Conservation (phyloP, 257 asterid genomes). For the Linderniella brevidens region DNA sequence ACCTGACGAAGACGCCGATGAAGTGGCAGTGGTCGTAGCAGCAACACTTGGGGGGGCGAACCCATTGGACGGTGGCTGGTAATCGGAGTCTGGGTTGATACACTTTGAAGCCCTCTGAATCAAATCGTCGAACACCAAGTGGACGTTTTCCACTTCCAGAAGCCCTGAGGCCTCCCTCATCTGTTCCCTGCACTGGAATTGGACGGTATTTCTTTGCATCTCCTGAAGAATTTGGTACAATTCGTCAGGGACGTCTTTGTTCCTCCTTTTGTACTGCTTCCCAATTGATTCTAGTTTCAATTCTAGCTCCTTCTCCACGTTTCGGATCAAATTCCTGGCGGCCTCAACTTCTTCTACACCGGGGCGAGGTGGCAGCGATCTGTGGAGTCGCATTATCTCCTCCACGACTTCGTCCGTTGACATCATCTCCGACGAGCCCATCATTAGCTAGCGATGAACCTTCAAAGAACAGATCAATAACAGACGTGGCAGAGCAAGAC, state of each 20-base stretch:
- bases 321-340: conserved; percentile 37
- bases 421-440: conserved; percentile 2
- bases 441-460: no score
- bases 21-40: conserved; percentile 4
- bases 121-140: conserved; percentile 51
- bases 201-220: conserved; percentile 40
- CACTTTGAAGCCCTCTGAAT: conserved; percentile 67
- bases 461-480: no score
- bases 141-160: conserved; percentile 56
- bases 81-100: conserved; percentile 21
- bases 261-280: conserved; percentile 28
- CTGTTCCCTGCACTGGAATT: conserved; percentile 51
- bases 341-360: conserved; percentile 77
- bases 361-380: conserved; percentile 63
- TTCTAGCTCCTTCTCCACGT: conserved; percentile 69
- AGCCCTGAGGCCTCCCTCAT: conserved; percentile 46
- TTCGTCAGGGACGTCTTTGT: conserved; percentile 57
- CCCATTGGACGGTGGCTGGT: conserved; percentile 17
- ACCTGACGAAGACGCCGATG: conserved; percentile 2
- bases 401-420: conserved; percentile 49
- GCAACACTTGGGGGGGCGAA: conserved; percentile 13
- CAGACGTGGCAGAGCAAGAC: no score
- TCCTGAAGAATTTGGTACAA: conserved; percentile 41
- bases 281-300: conserved; percentile 36
- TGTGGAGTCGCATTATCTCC: conserved; percentile 63